Conservation (phyloP, 208 protist species). For the Trypanosoma avium region DNA sequence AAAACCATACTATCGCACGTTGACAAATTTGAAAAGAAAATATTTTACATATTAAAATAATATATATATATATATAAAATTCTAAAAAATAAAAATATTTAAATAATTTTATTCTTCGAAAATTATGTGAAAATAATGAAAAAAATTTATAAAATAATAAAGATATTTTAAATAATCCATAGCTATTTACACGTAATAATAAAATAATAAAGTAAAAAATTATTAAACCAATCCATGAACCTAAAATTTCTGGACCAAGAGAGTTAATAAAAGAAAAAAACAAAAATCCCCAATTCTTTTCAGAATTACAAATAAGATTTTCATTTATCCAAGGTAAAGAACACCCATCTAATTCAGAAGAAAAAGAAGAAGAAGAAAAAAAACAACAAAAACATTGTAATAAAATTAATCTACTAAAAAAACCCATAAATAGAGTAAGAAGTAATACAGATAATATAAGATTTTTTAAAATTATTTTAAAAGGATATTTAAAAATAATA, state of each 20-base stretch:
- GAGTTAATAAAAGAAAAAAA: background rate
- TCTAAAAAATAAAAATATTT: background rate
- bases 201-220: conserved; percentile 2
- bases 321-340: conserved; percentile 18
- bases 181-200: conserved; percentile 1
- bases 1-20: conserved; percentile 20
- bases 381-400: conserved; percentile 18
- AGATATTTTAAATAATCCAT: background rate
- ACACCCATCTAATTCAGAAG: background rate
- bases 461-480: too few relatives aligned
- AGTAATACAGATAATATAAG: conserved; percentile 4
- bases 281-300: background rate
- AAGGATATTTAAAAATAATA: background rate
- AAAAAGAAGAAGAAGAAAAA: conserved; percentile 13
- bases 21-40: conserved; percentile 4
- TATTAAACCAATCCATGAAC: conserved; percentile 8
- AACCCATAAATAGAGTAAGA: conserved; percentile 8
- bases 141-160: background rate
- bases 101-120: too few relatives aligned
- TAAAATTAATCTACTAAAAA: conserved; percentile 2
- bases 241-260: conserved; percentile 9
- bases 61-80: background rate
- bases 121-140: background rate
- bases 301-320: conserved; percentile 9
- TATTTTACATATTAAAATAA: background rate